Evolutionary conservation across 2,329 filamentous ascomycete genomes (phyloP), one percentile per base, ranked within the genome.

Genomic region (Claviceps paspali): DNA sequence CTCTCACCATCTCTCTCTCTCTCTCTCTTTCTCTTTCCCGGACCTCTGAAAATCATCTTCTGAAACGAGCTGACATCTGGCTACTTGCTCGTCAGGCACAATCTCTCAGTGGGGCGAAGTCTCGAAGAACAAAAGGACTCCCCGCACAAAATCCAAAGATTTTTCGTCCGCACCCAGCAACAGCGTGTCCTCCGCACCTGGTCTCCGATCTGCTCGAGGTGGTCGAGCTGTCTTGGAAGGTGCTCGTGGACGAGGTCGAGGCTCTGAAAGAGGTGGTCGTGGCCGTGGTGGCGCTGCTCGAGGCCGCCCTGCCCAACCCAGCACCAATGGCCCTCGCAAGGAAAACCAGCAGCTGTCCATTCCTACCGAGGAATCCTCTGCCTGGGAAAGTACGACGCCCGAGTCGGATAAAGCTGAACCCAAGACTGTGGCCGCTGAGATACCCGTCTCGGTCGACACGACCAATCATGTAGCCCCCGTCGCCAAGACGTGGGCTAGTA

Each of bases 91-190:
- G 86, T 41, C 52, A 86, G 83, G 83, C 52, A 73, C 75, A 47
- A 79, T 87, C 52, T 78, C 82, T 46, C 82, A 86, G 65, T 91
- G 85, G 75, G 79, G 78, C 49, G 82, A 88, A 58, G 82, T 91
- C 48, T 80, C 79, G 48, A 83, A 82, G 68, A 72, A 75, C 52
- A 80, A 80, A 65, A 87, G 86, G 67, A 75, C 81, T 49, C 67
- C 76, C 50, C 76, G 78, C 59, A 70, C 78, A 48, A 88, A 87
- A 70, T 66, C 68, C 43, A 81, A 82, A 60, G 75, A 82, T 38
- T 60, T 67, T 43, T 59, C 67, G 44, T 61, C 67, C 41, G 63
- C 70, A 40, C 59, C 69, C 42, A 67, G 68, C 47, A 56, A 49
- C 47, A 54, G 61, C 41, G 68, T 73, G 46, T 53, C 61, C 38